phyloP scores from a whole-genome alignment of 352 stramenopile genomes.

The Phytophthora cryptogea region DNA sequence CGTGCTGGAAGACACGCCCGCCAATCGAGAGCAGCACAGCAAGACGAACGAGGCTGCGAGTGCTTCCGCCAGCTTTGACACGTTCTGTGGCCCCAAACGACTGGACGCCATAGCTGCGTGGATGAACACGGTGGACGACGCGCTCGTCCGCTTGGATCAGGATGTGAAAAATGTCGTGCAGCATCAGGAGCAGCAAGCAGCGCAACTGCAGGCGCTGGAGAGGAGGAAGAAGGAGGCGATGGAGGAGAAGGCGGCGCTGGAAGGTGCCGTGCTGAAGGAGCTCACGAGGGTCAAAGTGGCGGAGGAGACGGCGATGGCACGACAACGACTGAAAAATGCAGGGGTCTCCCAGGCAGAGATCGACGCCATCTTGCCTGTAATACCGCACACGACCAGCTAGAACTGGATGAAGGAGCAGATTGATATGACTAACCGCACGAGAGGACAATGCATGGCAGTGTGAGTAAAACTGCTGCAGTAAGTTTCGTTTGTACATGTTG shows the following conservation, averaged over 20 bases:
- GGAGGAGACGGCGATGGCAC: slow-evolving; percentile 31
- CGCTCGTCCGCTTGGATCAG: slow-evolving; percentile 15
- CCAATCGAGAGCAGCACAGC: slow-evolving; percentile 56
- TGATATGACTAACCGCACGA: too few species aligned
- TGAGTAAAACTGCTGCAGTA: background rate
- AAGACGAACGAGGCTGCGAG: slow-evolving; percentile 53
- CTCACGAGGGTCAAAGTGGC: slow-evolving; percentile 25
- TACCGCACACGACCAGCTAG: slow-evolving; percentile 8
- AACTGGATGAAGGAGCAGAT: too few species aligned
- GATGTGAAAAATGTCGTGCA: slow-evolving; percentile 16
- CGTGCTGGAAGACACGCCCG: slow-evolving; percentile 60
- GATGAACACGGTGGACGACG: slow-evolving; percentile 31
- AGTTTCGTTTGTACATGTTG: too few species aligned
- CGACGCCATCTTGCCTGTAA: slow-evolving; percentile 28
- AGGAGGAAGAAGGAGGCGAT: slow-evolving; percentile 20
- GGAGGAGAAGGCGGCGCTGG: slow-evolving; percentile 8
- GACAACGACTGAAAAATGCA: slow-evolving; percentile 26
- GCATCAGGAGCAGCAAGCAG: slow-evolving; percentile 12
- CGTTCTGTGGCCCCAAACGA: slow-evolving; percentile 20
- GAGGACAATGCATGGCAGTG: background rate
- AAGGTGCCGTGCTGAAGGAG: slow-evolving; percentile 16
- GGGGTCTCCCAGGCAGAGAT: slow-evolving; percentile 32
- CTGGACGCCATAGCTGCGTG: slow-evolving; percentile 26
- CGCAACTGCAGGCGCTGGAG: slow-evolving; percentile 15
- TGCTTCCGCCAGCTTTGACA: slow-evolving; percentile 37